Percentiles rank a stretch among this genome's conserved stretches.
These are phyloP conservation scores for Pisolithus thermaeus DNA, from an alignment of 1,284 basidiomycete species.

Conservation along the genomic window DNA sequence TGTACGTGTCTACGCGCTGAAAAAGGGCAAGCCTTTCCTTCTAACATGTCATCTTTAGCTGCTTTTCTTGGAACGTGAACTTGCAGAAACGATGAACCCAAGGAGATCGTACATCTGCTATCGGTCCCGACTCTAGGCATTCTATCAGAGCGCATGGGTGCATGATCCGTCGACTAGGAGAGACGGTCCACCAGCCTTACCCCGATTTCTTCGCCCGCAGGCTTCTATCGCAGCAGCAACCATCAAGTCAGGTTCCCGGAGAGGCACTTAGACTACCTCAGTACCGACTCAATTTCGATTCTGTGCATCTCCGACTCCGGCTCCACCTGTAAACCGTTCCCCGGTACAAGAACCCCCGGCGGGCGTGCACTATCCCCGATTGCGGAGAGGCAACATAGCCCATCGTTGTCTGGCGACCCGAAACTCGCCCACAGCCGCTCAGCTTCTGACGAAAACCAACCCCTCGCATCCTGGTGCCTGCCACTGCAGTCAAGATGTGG, in stretches of 20 bases:
- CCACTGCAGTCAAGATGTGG: slow-evolving; percentile 17
- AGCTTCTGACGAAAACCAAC: slow-evolving; percentile 24
- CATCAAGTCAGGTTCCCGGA: slow-evolving; percentile 13
- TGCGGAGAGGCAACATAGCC: slow-evolving; percentile 34
- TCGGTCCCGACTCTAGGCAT: slow-evolving; percentile 65
- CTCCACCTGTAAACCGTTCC: slow-evolving; percentile 12
- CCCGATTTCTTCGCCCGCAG: slow-evolving; percentile 11
- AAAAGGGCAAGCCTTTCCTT: not conserved
- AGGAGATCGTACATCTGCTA: slow-evolving; percentile 65
- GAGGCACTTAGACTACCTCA: slow-evolving; percentile 28
- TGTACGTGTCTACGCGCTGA: slow-evolving; percentile 38
- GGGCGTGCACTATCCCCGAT: slow-evolving; percentile 40
- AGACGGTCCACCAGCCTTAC: slow-evolving; percentile 15
- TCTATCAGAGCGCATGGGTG: slow-evolving; percentile 60
- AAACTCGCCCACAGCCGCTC: slow-evolving; percentile 9
- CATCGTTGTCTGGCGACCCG: slow-evolving; percentile 20
- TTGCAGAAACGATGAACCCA: slow-evolving; percentile 75
- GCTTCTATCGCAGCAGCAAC: slow-evolving; percentile 23
- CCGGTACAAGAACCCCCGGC: not conserved
- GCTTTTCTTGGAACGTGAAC: slow-evolving; percentile 86
- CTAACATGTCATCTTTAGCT: slow-evolving; percentile 40
- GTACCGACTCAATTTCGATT: slow-evolving; percentile 42
- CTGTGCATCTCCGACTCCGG: slow-evolving; percentile 14
- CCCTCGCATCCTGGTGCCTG: slow-evolving; percentile 10
- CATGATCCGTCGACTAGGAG: slow-evolving; percentile 23